Percentiles rank a stretch among this genome's conserved stretches.
phyloP scores from a whole-genome alignment of 1,139 yeast genomes.

The Taiozyma sp. region DNA sequence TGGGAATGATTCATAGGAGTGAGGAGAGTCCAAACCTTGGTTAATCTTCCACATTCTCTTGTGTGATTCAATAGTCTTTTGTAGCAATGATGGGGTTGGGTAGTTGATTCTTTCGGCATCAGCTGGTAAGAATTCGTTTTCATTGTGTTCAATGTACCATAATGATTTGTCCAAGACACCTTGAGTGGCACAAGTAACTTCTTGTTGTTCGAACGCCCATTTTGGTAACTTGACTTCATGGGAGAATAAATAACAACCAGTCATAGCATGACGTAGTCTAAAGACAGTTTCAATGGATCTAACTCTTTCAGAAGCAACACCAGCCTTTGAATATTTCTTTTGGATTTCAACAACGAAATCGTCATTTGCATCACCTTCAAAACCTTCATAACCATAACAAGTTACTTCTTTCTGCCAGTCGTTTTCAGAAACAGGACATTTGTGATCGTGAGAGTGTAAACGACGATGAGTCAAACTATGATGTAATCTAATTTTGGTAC shows the following conservation, averaged over 20 bases:
- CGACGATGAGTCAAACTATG: constrained; percentile 72
- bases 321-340: constrained; percentile 48
- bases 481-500: constrained; percentile 72
- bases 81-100: constrained; percentile 55
- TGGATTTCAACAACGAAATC: constrained; percentile 90
- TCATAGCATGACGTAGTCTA: constrained; percentile 83
- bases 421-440: constrained; percentile 86
- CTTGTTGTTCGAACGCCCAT: constrained; percentile 97
- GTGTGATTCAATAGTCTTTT: constrained; percentile 76
- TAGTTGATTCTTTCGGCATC: constrained; percentile 58
- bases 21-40: constrained; percentile 79
- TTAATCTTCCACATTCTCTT: constrained; percentile 89
- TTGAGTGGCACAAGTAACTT: constrained; percentile 85
- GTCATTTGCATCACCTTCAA: constrained; percentile 93
- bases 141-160: constrained; percentile 88
- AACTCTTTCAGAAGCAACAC: constrained; percentile 56
- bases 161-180: constrained; percentile 71
- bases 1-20: constrained; percentile 86
- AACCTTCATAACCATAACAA: constrained; percentile 88
- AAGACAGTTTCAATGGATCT: constrained; percentile 82
- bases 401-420: constrained; percentile 98
- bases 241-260: constrained; percentile 87
- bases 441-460: constrained; percentile 93
- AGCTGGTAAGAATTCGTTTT: constrained; percentile 39
- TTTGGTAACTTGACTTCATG: constrained; percentile 83